Evolutionary conservation across 495 filamentous ascomycete species (phyloP), one percentile per base, ranked within the genome.

Genomic region (Ascodesmis nigricans): DNA sequence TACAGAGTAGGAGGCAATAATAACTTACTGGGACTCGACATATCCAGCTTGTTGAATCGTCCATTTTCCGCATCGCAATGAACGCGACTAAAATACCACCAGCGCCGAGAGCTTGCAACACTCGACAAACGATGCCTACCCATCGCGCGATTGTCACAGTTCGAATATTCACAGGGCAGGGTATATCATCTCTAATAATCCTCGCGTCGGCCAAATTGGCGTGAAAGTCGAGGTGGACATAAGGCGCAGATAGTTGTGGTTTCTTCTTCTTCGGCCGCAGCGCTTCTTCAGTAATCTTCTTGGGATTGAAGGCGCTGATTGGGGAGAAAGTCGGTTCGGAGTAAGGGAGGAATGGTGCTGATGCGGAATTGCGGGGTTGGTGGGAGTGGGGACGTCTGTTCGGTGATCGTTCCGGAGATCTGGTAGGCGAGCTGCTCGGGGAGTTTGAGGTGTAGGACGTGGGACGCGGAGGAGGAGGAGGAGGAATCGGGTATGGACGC

Each of bases 11-110:
- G 9, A 1, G 18, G 18, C 10, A 15, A 5, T 17, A 7, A 17
- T 5, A 4, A 23, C 41, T 22, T 35, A 45, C 43, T 11, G 43
- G 43, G 4, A 30, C 31, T 7, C 43, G 42, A 28, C 42, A 46
- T 7, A 46, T 35, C 43, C 43, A 46, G 16, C 42, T 42, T 3
- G 43, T 46, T 1, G 35, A 36, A 3, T 45, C 36, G 11, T 46
- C 43, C 35, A 46, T 13, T 21, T 46, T 46, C 22, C 43, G 27
- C 22, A 41, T 17, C 21, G 45, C 45, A 14, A 46, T 14, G 31
- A 46, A 40, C 10, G 41, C 35, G 17, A 36, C 21, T 23, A 46
- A 13, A 26, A 46, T 3, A 1, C 28, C 43, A 41, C 45, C 40
- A 6, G 43, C 43, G 9, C 42, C 42, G 1, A 21, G 6, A 21